Percentiles rank a stretch among this genome's conserved stretches.
Conservation (phyloP, 768 basidiomycete genomes). For the Coprinopsis strossmayeri region DNA sequence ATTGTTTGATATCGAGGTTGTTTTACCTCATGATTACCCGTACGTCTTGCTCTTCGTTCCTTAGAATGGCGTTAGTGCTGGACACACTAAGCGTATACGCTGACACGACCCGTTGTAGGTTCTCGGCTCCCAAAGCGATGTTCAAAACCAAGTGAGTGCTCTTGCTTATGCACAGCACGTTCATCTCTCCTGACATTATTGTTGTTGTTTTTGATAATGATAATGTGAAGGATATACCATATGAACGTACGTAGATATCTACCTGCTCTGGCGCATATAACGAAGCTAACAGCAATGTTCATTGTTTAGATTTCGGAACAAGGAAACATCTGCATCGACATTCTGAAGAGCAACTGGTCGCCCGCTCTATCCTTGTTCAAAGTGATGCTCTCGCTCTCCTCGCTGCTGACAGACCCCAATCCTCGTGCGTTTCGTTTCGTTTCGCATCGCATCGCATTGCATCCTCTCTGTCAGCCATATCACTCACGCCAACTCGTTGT, state of each 20-base stretch:
- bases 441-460: no score
- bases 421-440: conserved; percentile 74
- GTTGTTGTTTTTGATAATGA: neutral
- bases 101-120: conserved; percentile 33
- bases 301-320: conserved; percentile 55
- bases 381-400: conserved; percentile 89
- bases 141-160: conserved; percentile 62
- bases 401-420: conserved; percentile 90
- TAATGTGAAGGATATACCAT: conserved; percentile 68
- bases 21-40: conserved; percentile 74
- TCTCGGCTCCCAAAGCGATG: conserved; percentile 71
- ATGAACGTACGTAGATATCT: conserved; percentile 54
- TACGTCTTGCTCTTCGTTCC: conserved; percentile 27
- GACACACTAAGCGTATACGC: neutral
- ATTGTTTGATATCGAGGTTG: conserved; percentile 61
- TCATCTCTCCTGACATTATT: neutral
- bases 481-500: no score
- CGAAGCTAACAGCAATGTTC: conserved; percentile 1
- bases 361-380: conserved; percentile 92
- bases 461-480: no score
- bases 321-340: conserved; percentile 81
- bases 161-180: no score
- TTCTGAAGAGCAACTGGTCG: conserved; percentile 87
- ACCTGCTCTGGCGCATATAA: neutral
- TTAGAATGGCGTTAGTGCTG: no score